Base-by-base conservation (phyloP, 768 basidiomycete species). In the Podaxis mareebaensis region DNA sequence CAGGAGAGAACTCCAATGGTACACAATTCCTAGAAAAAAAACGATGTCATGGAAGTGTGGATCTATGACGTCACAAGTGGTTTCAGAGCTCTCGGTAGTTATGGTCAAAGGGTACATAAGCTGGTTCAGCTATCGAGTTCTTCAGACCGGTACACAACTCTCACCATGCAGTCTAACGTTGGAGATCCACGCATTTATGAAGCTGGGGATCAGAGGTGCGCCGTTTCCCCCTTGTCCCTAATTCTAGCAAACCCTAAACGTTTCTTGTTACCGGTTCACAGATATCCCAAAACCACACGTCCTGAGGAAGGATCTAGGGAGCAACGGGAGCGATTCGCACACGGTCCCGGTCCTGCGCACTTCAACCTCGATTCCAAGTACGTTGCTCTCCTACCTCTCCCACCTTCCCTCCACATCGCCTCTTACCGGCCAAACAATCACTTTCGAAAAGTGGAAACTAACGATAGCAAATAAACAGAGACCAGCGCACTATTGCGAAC, bases 101-200 rank as follows among this genome's bases (percentile, higher is more conserved):
- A 51, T 51, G 20, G 13, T 12, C 22, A 13, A 44, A 44, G 42
- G 10, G 24, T 33, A 54, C 42, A 57, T 57, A 26, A 17, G 15
- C 17, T 20, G 20, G 44, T 7, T 15, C 30, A 33, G 20, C 44
- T 8, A 46, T 17, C 15, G 13, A 42, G 40, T 42, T 17, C 40
- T 42, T 42, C 40, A 42, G 17, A 46, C 40, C 40, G 5, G 36
- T 20, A 5, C 33, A 53, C 48, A 13, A 52, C 17, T 42, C 22
- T 24, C 12, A 60, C 10, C 4, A 84, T 84, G 82, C 78, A 78
- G 69, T 83, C 83, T 53, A 80, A 79, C 58, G 79, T 80, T 48
- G 82, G 81, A n/a, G 81, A 79, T 65, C 68, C 75, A 2, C 83
- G 83, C 33, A 73, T 80, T 46, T 81, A 84, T 71, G 74, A 81